phyloP scores from a whole-genome alignment of 805 yeast genomes.

The Sungouiozyma intestinalis region DNA sequence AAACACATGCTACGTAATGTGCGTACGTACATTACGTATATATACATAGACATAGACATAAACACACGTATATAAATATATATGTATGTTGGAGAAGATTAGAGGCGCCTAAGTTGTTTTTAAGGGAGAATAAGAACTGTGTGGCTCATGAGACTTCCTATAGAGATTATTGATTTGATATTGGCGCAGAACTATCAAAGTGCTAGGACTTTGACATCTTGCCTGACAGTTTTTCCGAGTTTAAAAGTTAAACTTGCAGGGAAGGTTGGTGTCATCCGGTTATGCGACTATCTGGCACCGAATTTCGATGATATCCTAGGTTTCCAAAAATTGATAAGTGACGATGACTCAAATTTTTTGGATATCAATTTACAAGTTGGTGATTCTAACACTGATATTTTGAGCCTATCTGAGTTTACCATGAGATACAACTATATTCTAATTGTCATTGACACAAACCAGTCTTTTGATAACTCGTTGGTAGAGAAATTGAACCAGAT shows the following conservation, averaged over 20 bases:
- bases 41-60: background rate
- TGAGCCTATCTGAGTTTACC: conserved; percentile 6
- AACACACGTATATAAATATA: background rate
- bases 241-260: conserved; percentile 8
- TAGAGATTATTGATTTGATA: conserved; percentile 18
- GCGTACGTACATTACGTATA: background rate
- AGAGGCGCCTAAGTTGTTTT: too few species aligned
- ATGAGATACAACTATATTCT: conserved; percentile 9
- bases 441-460: conserved; percentile 15
- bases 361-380: conserved; percentile 9
- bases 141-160: conserved; percentile 15
- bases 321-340: conserved; percentile 9
- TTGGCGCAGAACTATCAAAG: conserved; percentile 15
- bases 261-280: conserved; percentile 17
- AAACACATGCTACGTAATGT: background rate
- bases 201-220: conserved; percentile 17
- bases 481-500: conserved; percentile 9
- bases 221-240: conserved; percentile 14
- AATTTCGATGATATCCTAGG: conserved; percentile 6
- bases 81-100: too few species aligned
- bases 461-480: conserved; percentile 17
- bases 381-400: background rate
- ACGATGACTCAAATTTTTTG: conserved; percentile 6
- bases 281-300: conserved; percentile 10
- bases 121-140: too few species aligned